Conservation (phyloP, 2,329 filamentous ascomycete genomes). For the Talaromyces sp. region DNA sequence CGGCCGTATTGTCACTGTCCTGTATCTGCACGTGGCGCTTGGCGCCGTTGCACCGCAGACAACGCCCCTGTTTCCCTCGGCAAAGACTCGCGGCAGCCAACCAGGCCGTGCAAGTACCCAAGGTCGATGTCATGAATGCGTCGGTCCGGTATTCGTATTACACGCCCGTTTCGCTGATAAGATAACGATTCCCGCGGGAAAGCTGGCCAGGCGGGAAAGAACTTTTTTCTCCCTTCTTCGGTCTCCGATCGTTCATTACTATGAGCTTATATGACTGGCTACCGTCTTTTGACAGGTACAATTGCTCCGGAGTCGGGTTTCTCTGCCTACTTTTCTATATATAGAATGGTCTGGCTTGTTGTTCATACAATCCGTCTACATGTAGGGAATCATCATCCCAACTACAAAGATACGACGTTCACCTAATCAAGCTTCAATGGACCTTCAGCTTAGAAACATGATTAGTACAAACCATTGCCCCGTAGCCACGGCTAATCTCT, state of each 20-base stretch:
- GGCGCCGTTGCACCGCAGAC: not conserved
- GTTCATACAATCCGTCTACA: no score
- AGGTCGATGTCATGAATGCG: not conserved
- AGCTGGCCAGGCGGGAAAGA: not conserved
- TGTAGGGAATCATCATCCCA: no score
- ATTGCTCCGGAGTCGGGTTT: not conserved
- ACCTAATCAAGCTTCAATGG: no score
- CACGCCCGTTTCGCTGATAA: not conserved
- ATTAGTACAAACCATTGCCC: no score
- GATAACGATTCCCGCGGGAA: not conserved
- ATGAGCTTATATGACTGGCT: not conserved
- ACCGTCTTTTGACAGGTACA: not conserved
- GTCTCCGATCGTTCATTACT: not conserved
- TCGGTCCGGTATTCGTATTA: not conserved
- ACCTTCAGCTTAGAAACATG: no score
- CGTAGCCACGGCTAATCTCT: no score
- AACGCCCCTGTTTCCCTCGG: not conserved
- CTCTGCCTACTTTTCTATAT: not conserved
- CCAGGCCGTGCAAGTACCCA: not conserved
- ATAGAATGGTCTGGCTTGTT: not conserved
- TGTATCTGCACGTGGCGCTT: not conserved
- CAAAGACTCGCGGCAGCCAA: not conserved
- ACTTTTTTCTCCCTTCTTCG: not conserved
- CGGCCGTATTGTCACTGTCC: not conserved
- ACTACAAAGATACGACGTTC: no score